These are phyloP conservation scores for Wickerhamomyces rabaulensis DNA, from an alignment of 805 yeast genomes.

Conservation along the genomic window DNA sequence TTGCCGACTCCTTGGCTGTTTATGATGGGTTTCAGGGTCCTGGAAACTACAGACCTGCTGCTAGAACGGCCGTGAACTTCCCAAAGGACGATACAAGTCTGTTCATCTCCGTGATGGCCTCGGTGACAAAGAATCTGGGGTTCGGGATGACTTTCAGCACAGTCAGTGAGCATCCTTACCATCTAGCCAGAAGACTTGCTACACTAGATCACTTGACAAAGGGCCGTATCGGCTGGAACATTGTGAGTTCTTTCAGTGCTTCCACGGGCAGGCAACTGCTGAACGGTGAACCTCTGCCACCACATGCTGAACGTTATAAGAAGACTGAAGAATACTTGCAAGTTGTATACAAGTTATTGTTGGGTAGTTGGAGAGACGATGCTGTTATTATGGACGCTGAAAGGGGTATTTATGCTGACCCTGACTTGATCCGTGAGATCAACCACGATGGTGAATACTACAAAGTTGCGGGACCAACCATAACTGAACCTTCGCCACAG, in stretches of 20 bases:
- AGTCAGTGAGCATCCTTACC: constrained; percentile 34
- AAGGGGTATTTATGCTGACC: constrained; percentile 27
- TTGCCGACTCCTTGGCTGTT: constrained; percentile 33
- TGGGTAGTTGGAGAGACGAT: constrained; percentile 36
- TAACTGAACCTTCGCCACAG: constrained; percentile 36
- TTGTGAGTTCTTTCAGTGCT: constrained; percentile 35
- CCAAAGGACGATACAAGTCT: constrained; percentile 35
- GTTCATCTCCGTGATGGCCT: constrained; percentile 32
- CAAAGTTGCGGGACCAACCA: constrained; percentile 23
- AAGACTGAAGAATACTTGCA: constrained; percentile 34
- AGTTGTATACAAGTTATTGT: constrained; percentile 31
- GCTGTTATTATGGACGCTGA: constrained; percentile 15
- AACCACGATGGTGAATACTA: constrained; percentile 33
- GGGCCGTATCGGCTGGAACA: constrained; percentile 40
- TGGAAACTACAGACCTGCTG: constrained; percentile 23
- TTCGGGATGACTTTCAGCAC: constrained; percentile 36
- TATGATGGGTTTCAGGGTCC: constrained; percentile 28
- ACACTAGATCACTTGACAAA: constrained; percentile 35
- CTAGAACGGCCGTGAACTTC: constrained; percentile 23
- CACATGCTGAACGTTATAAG: constrained; percentile 33
- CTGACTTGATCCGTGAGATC: constrained; percentile 31
- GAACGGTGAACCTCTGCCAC: constrained; percentile 30
- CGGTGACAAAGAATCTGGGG: constrained; percentile 29
- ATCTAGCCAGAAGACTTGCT: constrained; percentile 32
- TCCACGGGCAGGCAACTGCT: constrained; percentile 32